phyloP scores from a whole-genome alignment of 2,329 filamentous ascomycete species.

The Tolypocladium tropicale region DNA sequence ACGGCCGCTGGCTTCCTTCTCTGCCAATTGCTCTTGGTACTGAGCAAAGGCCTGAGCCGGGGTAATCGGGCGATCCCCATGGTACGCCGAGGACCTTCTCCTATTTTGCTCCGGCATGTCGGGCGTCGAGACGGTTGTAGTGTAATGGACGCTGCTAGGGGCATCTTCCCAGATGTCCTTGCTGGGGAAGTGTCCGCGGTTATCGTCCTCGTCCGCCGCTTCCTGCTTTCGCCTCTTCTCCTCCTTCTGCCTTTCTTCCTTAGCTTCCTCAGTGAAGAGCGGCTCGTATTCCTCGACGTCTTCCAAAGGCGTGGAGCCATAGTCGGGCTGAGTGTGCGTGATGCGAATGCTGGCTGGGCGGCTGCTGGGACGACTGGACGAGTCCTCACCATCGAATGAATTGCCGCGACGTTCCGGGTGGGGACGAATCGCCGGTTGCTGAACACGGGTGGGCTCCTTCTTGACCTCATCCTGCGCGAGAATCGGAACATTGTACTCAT shows the following conservation, averaged over 20 bases:
- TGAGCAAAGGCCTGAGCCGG: constrained; percentile 56
- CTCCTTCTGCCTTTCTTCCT: constrained; percentile 30
- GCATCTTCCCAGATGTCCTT: constrained; percentile 97
- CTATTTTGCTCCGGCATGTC: constrained; percentile 34
- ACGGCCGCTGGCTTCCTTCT: constrained; percentile 33
- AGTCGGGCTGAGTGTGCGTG: constrained; percentile 37
- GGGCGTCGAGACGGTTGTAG: constrained; percentile 75
- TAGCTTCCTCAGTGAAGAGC: constrained; percentile 72
- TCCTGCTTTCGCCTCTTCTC: constrained; percentile 20
- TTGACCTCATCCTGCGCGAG: constrained; percentile 79
- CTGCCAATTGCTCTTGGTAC: constrained; percentile 54
- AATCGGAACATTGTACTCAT: constrained; percentile 65
- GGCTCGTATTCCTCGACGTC: constrained; percentile 93
- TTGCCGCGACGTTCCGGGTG: constrained; percentile 53
- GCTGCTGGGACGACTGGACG: constrained; percentile 55
- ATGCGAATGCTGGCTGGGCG: constrained; percentile 49
- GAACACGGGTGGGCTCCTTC: constrained; percentile 59
- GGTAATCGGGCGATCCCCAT: constrained; percentile 35
- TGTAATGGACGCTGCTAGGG: constrained; percentile 70
- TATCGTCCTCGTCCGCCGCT: constrained; percentile 34
- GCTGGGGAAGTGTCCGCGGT: constrained; percentile 72
- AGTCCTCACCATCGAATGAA: constrained; percentile 43
- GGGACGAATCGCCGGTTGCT: constrained; percentile 76
- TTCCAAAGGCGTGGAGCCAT: constrained; percentile 62
- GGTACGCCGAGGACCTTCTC: constrained; percentile 18